Conservation (phyloP, 2,329 filamentous ascomycete species). For the Pestalotiopsis sp. region DNA sequence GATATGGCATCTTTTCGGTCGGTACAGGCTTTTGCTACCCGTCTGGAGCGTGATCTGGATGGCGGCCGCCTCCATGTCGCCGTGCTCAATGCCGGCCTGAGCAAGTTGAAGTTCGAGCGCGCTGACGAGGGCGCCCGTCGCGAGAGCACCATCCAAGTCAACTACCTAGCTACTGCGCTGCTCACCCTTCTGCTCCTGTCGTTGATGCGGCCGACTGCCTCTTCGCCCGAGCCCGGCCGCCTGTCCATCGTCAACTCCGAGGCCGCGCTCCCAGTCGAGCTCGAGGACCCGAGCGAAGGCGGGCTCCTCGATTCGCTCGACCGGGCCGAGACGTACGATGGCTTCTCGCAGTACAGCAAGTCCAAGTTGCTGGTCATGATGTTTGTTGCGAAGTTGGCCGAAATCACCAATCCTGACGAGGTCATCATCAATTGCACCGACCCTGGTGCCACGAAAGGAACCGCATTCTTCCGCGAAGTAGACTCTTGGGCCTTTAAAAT, state of each 20-base stretch:
- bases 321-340: neutral
- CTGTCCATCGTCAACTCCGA: conserved; percentile 18
- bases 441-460: conserved; percentile 22
- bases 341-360: conserved; percentile 8
- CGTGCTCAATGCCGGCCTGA: conserved; percentile 30
- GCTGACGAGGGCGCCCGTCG: conserved; percentile 4
- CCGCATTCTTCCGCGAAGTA: conserved; percentile 17
- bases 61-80: conserved; percentile 22
- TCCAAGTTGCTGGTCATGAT: conserved; percentile 14
- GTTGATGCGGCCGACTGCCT: conserved; percentile 8
- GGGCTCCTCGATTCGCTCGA: neutral
- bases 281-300: neutral
- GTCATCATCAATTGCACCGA: conserved; percentile 26
- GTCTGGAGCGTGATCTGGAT: conserved; percentile 24
- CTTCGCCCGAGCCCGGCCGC: conserved; percentile 1
- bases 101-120: neutral
- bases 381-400: conserved; percentile 22
- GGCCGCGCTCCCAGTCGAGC: neutral
- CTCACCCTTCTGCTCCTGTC: conserved; percentile 21
- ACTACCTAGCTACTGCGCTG: conserved; percentile 22
- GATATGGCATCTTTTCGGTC: conserved; percentile 41
- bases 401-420: conserved; percentile 19
- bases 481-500: neutral
- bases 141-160: conserved; percentile 23
- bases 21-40: conserved; percentile 33